Evolutionary conservation across 345 rosid genomes (phyloP), one percentile per base, ranked within the genome.

Genomic region (Arabis hirsuta): DNA sequence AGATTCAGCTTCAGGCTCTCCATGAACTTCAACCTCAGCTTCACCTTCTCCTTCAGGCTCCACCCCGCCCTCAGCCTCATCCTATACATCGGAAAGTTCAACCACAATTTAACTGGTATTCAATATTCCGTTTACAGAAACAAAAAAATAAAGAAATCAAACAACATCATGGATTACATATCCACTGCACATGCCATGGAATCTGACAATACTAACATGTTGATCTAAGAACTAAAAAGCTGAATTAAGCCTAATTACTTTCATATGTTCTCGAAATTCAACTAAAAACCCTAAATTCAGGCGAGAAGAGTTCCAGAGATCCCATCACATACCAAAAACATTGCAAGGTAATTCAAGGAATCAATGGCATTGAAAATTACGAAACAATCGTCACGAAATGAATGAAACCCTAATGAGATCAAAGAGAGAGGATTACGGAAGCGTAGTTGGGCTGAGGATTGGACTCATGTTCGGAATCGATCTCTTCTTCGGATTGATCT

Each of bases 381-480:
- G 67, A 24, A 41, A 31, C 2, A 55, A 60, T 12, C 55, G n/a
- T 24, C 12, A 39, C 0, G 44, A 8, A 5, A 46, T 9, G 38
- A 66, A 12, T 6, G 13, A 70, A 51, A 14, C 44, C 43, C 44
- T 44, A 43, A 24, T 47, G 62, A 50, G 51, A 29, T 26, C 2
- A 13, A 19, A 31, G 51, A 45, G 61, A 42, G 55, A 55, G 53
- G 12, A 13, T 67, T 87, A 95, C 99, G 10, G 96, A 91, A 38
- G 83, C 88, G 73, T 87, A 90, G 47, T 79, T 78, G 3, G 99
- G 96, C 48, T 90, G 97, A 65, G 92, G 97, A 57, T 88, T 95
- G 55, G 98, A 95, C 67, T 95, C 99, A 58, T 91, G 99, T 69
- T 91, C 98, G 74, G 97, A 95, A 77, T 95, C 97, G 72, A 91